phyloP scores from a whole-genome alignment of 1,284 basidiomycete species.

The Leccinum pachyderme region DNA sequence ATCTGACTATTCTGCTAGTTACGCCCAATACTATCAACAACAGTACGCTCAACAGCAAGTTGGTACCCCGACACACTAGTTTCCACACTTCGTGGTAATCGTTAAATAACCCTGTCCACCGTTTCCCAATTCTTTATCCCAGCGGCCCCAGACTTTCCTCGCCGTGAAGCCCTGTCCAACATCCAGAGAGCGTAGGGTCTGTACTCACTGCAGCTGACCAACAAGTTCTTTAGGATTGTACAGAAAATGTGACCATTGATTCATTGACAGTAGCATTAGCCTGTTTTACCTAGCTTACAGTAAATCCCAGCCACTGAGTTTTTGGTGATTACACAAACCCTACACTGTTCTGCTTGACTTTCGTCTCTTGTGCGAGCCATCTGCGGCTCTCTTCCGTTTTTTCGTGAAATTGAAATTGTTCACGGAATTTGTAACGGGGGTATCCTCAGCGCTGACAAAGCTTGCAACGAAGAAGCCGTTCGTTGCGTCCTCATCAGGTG shows the following conservation, averaged over 20 bases:
- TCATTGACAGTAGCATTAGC: slow-evolving; percentile 27
- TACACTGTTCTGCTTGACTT: slow-evolving; percentile 3
- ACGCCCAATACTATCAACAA: slow-evolving; percentile 79
- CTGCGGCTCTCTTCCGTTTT: slow-evolving; percentile 13
- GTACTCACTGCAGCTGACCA: slow-evolving; percentile 39
- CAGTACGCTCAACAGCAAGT: slow-evolving; percentile 74
- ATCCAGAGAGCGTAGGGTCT: slow-evolving; percentile 27
- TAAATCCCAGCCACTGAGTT: slow-evolving; percentile 9
- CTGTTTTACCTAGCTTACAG: slow-evolving; percentile 23
- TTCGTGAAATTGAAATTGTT: slow-evolving; percentile 17
- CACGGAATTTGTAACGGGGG: background rate
- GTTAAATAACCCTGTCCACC: slow-evolving; percentile 13
- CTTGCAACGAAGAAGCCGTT: slow-evolving; percentile 96
- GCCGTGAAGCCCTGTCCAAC: slow-evolving; percentile 23
- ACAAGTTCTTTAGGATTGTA: slow-evolving; percentile 34
- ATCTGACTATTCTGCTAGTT: slow-evolving; percentile 69
- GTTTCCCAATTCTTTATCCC: slow-evolving; percentile 17
- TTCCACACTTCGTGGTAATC: slow-evolving; percentile 27
- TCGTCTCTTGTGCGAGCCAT: slow-evolving; percentile 5
- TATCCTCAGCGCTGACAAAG: slow-evolving; percentile 49
- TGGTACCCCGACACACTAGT: slow-evolving; percentile 48
- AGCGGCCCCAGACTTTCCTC: slow-evolving; percentile 18
- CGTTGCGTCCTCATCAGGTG: slow-evolving; percentile 81
- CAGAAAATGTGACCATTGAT: slow-evolving; percentile 31
- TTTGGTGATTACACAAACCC: slow-evolving; percentile 3